phyloP scores from a whole-genome alignment of 805 yeast species.

The Candida nanaspora region DNA sequence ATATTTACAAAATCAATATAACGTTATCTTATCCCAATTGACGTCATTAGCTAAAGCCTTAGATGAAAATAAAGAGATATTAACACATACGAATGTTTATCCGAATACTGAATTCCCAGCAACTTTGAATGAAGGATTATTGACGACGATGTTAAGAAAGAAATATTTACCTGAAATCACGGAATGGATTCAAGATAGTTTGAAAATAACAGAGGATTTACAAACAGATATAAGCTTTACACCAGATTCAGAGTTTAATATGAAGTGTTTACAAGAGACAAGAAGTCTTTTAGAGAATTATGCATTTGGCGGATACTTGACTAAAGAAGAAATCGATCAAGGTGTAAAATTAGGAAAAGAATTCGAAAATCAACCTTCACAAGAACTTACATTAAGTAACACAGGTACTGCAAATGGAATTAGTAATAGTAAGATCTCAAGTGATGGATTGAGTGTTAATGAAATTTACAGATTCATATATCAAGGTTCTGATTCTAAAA shows the following conservation, averaged over 20 bases:
- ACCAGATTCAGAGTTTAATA: slow-evolving; percentile 42
- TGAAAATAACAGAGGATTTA: slow-evolving; percentile 9
- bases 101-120: slow-evolving; percentile 86
- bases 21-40: slow-evolving; percentile 75
- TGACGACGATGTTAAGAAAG: slow-evolving; percentile 80
- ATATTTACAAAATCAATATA: slow-evolving; percentile 76
- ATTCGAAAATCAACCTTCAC: neutral
- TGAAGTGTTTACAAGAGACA: slow-evolving; percentile 56
- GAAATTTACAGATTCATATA: slow-evolving; percentile 37
- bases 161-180: slow-evolving; percentile 87
- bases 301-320: slow-evolving; percentile 55
- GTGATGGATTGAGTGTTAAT: slow-evolving; percentile 25
- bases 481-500: slow-evolving; percentile 31
- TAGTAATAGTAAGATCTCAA: slow-evolving; percentile 6
- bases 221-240: slow-evolving; percentile 16
- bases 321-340: slow-evolving; percentile 38
- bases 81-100: slow-evolving; percentile 66
- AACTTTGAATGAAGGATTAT: slow-evolving; percentile 70
- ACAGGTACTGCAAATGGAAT: slow-evolving; percentile 6
- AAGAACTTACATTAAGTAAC: slow-evolving; percentile 21
- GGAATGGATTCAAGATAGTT: slow-evolving; percentile 57
- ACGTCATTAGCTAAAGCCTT: slow-evolving; percentile 68
- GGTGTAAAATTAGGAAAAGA: slow-evolving; percentile 16
- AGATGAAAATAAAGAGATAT: slow-evolving; percentile 48
- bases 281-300: slow-evolving; percentile 47